Percentiles rank a stretch among this genome's conserved stretches.
phyloP scores from a whole-genome alignment of 345 rosid genomes.

The Excoecaria cochinchinensis region DNA sequence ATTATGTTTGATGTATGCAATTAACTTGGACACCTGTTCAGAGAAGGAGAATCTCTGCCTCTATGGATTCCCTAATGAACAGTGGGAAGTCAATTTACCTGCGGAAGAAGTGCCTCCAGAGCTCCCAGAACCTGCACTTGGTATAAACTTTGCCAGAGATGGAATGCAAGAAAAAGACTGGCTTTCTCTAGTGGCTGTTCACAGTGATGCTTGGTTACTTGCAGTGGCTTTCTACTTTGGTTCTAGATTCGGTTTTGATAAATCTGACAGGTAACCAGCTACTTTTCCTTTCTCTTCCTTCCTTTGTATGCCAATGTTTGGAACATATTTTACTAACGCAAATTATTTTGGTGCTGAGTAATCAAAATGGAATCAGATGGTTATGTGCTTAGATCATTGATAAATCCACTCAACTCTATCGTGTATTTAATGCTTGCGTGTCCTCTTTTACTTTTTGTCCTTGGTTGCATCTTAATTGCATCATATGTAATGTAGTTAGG shows the following conservation, averaged over 20 bases:
- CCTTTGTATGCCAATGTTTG: background rate
- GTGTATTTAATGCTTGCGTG: background rate
- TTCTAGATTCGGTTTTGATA: slow-evolving; percentile 35
- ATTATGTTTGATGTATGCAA: slow-evolving; percentile 12
- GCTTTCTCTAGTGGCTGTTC: slow-evolving; percentile 33
- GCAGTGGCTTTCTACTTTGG: slow-evolving; percentile 32
- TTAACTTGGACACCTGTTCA: slow-evolving; percentile 6
- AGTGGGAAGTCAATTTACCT: slow-evolving; percentile 35
- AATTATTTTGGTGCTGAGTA: background rate
- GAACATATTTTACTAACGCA: background rate
- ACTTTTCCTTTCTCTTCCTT: background rate
- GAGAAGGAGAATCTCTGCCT: slow-evolving; percentile 36
- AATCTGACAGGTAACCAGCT: slow-evolving; percentile 20
- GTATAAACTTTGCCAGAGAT: slow-evolving; percentile 35
- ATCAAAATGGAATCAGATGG: background rate
- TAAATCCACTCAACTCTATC: background rate
- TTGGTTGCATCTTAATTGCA: background rate
- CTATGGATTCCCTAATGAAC: slow-evolving; percentile 32
- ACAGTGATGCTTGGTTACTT: slow-evolving; percentile 37
- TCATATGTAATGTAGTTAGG: background rate
- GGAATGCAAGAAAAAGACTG: slow-evolving; percentile 39
- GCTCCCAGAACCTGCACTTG: slow-evolving; percentile 34
- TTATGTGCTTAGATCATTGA: background rate
- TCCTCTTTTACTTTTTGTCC: background rate
- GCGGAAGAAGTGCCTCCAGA: slow-evolving; percentile 37